Base-by-base conservation (phyloP, 176 grass and related monocot species). In the Echinochloa phyllopogon region DNA sequence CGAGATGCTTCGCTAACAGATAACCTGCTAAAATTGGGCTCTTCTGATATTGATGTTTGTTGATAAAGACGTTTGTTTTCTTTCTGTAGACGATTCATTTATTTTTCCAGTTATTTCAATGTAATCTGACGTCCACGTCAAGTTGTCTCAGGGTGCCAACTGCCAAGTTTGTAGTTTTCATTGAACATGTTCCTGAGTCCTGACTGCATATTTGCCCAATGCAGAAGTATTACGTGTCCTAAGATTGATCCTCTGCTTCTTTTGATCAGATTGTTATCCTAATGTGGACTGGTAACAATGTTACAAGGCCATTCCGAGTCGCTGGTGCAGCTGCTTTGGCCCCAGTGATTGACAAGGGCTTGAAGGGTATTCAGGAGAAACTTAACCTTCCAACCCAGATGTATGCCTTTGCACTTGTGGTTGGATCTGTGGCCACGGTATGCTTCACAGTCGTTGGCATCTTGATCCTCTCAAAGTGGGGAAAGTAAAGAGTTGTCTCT, bases 281-380 rank as follows among this genome's bases (percentile, higher is more conserved):
- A 44, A 93, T 89, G 80, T 95, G 93, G 88, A 89, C 90, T 2
- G 65, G 83, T 40, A 93, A 95, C 56, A 95, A 91, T 39, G 65
- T 95, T 21, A 91, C 88, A 21, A 89, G 93, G 76, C 80, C 83
- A 6, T 93, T 91, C 82, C 63, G 83, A 50, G 92, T 92, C 10
- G 84, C 87, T 11, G 83, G 86, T 55, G 87, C 82, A 17, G 90
- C 90, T 86, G 82, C 82, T 71, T 77, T 90, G 23, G 84, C 93
- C 69, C 88, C 86, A 0, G 86, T 68, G 18, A 91, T 91, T 10
- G 80, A 89, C 41, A 71, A 62, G 65, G 88, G 72, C 2, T 81
- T 93, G 56, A 95, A 88, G 61, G 68, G 64, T 50, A 81, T 91
- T 50, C 75, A 89, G 40, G 79, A 92, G 21, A 85, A 85, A 78